Base-by-base conservation (phyloP, 2,329 filamentous ascomycete genomes). In the Chaetothyriales sp. region DNA sequence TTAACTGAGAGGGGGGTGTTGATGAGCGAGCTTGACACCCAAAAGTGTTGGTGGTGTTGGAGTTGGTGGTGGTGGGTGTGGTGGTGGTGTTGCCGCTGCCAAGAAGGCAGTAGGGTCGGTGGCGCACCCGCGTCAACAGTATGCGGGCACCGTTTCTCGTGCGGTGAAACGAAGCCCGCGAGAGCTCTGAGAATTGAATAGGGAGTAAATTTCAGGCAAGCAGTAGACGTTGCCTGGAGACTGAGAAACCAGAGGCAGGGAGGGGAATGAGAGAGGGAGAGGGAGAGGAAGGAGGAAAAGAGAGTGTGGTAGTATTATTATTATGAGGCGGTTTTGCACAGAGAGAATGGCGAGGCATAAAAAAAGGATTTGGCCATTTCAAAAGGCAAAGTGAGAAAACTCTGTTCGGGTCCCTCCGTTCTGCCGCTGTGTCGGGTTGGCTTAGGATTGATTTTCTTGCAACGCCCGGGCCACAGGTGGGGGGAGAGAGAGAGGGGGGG, bases 1-100 rank as follows among this genome's bases (percentile, higher is more conserved):
- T 39, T 39, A 61, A 60, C 64, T 59, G 57, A 63, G 57, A 53
- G 28, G 46, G 42, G 47, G 46, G 18, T 49, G 36, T 44, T 25
- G 48, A 32, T 53, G 32, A 15, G 5, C 4, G 32, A 39, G 32
- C 10, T 39, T 39, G 10, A 15, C 32, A 39, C 32, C 32, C 32
- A 15, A 15, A 15, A 39, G 32, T 39, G 32, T 15, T 39, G 32
- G 32, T 15, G 28, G 28, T 36, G 7, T 2, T 36, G 7, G 28
- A 10, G 7, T 12, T 36, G 28, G 9, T 39, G 7, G 32, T 39
- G 10, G 32, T 39, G 1, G 32, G 10, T 3, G 28, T 32, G 28
- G 28, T 32, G 28, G 2, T 32, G 8, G 9, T 32, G 4, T 26
- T 48, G 20, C n/a, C n/a, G 20, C 32, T 15, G 32, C 32, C 32